Percentiles rank a stretch among this genome's conserved stretches.
phyloP scores from a whole-genome alignment of 2,329 filamentous ascomycete species.

The Cladosporium colombiae region DNA sequence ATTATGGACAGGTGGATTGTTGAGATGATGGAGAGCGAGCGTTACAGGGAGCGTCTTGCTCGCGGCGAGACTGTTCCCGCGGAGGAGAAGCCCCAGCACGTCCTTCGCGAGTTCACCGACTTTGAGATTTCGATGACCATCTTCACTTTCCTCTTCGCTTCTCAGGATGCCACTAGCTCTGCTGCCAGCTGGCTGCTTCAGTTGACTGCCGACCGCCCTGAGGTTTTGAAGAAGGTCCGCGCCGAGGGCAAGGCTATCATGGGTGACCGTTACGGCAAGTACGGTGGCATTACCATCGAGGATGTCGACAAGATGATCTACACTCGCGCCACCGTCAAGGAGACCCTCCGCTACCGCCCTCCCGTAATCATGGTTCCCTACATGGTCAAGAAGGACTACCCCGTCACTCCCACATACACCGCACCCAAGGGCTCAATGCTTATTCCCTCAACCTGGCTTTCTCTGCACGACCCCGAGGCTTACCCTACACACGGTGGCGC shows the following conservation, averaged over 20 bases:
- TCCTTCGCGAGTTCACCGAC: constrained; percentile 85
- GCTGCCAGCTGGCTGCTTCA: constrained; percentile 96
- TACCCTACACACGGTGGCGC: constrained; percentile 90
- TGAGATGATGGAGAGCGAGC: constrained; percentile 81
- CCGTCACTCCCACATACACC: constrained; percentile 84
- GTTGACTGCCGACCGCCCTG: constrained; percentile 88
- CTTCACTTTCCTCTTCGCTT: constrained; percentile 96
- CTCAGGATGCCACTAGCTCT: constrained; percentile 93
- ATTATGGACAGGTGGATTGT: constrained; percentile 96
- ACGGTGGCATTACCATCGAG: constrained; percentile 66
- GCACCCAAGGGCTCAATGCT: constrained; percentile 95
- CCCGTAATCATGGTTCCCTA: constrained; percentile 98
- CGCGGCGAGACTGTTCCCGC: constrained; percentile 67
- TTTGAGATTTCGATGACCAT: constrained; percentile 90
- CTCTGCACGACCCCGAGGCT: constrained; percentile 87
- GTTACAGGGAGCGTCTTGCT: constrained; percentile 75
- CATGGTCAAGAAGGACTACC: constrained; percentile 91
- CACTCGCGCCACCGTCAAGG: constrained; percentile 87
- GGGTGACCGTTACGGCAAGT: constrained; percentile 20
- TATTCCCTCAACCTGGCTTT: constrained; percentile 85
- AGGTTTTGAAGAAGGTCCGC: constrained; percentile 83
- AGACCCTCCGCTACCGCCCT: constrained; percentile 89
- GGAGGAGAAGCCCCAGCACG: constrained; percentile 75
- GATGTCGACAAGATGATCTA: constrained; percentile 86
- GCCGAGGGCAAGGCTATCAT: constrained; percentile 61